Evolutionary conservation across 2,329 filamentous ascomycete species (phyloP).

Genomic region (Parafenestella ontariensis): DNA sequence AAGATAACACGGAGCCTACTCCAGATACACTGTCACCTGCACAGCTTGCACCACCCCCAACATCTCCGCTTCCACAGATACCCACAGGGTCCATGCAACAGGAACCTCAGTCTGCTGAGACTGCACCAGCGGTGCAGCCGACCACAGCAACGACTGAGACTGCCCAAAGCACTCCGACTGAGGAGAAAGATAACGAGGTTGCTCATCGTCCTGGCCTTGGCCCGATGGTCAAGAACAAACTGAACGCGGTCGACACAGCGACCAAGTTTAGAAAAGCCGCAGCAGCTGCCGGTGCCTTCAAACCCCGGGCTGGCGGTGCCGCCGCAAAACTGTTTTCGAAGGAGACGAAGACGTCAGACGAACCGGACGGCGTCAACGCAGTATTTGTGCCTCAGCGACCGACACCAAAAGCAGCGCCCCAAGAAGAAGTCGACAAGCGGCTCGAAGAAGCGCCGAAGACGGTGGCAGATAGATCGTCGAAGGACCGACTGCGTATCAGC

Average conservation of each 20-base stretch:
- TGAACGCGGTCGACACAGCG: constrained; percentile 75
- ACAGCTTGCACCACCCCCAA: constrained; percentile 31
- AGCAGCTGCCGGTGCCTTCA: constrained; percentile 72
- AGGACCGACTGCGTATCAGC: constrained; percentile 37
- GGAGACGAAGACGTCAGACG: constrained; percentile 65
- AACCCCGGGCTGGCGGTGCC: constrained; percentile 85
- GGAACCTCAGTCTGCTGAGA: constrained; percentile 49
- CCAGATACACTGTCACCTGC: constrained; percentile 14
- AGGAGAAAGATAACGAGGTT: constrained; percentile 61
- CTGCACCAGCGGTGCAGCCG: constrained; percentile 14
- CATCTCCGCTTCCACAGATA: constrained; percentile 36
- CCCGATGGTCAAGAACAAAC: constrained; percentile 87
- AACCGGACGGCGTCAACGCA: constrained; percentile 86
- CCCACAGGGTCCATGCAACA: constrained; percentile 16
- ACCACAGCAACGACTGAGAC: constrained; percentile 11
- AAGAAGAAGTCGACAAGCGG: constrained; percentile 36
- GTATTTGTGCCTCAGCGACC: constrained; percentile 75
- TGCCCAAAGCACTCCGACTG: constrained; percentile 52
- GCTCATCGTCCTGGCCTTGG: constrained; percentile 77
- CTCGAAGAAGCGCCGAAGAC: constrained; percentile 29
- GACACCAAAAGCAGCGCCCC: constrained; percentile 27
- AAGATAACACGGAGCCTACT: constrained; percentile 10
- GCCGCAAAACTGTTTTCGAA: constrained; percentile 75
- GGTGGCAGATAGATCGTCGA: constrained; percentile 36
- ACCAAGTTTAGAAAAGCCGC: constrained; percentile 82